These are phyloP conservation scores for Arthrobotrys sinensis DNA, from an alignment of 2,329 filamentous ascomycete genomes.

Conservation along the genomic window DNA sequence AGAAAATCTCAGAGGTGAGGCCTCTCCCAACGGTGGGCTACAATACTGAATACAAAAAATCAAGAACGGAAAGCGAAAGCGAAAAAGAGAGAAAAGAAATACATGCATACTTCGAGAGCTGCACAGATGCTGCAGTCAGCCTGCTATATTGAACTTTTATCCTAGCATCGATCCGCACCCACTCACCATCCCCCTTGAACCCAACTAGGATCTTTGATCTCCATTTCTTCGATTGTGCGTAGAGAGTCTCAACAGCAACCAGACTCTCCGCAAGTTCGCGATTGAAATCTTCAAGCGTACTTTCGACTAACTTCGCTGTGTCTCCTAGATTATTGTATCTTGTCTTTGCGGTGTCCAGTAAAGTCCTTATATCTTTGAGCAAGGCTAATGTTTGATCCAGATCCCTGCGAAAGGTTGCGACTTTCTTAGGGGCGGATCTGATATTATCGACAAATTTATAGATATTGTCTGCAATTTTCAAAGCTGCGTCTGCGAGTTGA, in stretches of 20 bases:
- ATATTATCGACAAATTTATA: conserved; percentile 41
- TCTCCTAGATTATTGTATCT: conserved; percentile 35
- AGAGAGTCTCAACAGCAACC: conserved; percentile 23
- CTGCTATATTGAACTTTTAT: conserved; percentile 34
- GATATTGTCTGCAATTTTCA: conserved; percentile 35
- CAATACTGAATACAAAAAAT: not conserved
- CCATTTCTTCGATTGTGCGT: conserved; percentile 33
- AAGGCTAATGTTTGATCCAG: conserved; percentile 29
- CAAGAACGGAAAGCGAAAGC: not conserved
- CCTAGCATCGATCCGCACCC: conserved; percentile 41
- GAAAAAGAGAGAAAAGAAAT: conserved; percentile 1
- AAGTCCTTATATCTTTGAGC: not conserved
- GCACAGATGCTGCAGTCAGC: conserved; percentile 56
- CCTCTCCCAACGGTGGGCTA: not conserved
- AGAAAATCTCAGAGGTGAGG: no score
- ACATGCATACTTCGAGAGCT: conserved; percentile 58
- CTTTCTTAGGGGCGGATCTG: conserved; percentile 33
- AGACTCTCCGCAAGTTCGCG: conserved; percentile 29
- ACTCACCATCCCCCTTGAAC: conserved; percentile 48
- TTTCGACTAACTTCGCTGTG: conserved; percentile 22
- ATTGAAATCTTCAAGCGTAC: conserved; percentile 17
- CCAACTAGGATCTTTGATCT: conserved; percentile 37
- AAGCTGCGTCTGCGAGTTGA: conserved; percentile 34
- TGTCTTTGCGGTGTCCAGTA: conserved; percentile 15
- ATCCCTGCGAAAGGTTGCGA: conserved; percentile 18